phyloP scores from a whole-genome alignment of 306 rosid genomes.

The Amphicarpaea edgeworthii region DNA sequence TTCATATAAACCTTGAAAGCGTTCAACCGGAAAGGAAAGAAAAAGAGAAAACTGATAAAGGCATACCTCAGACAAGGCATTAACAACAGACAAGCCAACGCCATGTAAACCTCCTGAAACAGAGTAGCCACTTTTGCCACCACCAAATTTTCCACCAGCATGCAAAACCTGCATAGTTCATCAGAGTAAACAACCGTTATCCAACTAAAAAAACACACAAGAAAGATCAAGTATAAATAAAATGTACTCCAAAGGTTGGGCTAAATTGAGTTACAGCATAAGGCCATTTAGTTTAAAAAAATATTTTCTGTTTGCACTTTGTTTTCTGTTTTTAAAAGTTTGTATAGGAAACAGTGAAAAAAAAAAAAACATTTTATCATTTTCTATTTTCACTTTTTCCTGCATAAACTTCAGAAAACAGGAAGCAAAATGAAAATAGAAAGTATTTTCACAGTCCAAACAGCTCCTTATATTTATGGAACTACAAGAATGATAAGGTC shows the following conservation, averaged over 20 bases:
- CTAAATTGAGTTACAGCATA: background rate
- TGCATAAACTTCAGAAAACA: background rate
- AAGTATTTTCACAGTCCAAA: background rate
- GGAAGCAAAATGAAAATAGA: background rate
- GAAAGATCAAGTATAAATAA: slow-evolving; percentile 11
- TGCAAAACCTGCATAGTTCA: slow-evolving; percentile 74
- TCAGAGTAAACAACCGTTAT: slow-evolving; percentile 24
- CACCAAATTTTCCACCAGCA: slow-evolving; percentile 99
- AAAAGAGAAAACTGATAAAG: slow-evolving; percentile 11
- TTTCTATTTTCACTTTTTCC: background rate
- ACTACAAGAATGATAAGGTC: slow-evolving; percentile 33
- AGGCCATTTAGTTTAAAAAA: background rate
- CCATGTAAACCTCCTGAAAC: slow-evolving; percentile 99
- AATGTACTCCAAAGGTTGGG: slow-evolving; percentile 23
- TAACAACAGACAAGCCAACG: slow-evolving; percentile 96
- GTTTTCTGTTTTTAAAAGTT: background rate
- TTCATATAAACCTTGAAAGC: slow-evolving; percentile 4
- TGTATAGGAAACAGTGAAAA: background rate
- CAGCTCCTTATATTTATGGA: background rate
- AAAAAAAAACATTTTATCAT: background rate
- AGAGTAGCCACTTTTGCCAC: slow-evolving; percentile 93
- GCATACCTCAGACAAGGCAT: slow-evolving; percentile 94
- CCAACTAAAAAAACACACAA: background rate
- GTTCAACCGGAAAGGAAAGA: slow-evolving; percentile 18
- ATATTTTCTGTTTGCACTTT: background rate